Evolutionary conservation across 352 stramenopile genomes (phyloP), one percentile per base, ranked within the genome.

Genomic region (Phytopythium boreale): DNA sequence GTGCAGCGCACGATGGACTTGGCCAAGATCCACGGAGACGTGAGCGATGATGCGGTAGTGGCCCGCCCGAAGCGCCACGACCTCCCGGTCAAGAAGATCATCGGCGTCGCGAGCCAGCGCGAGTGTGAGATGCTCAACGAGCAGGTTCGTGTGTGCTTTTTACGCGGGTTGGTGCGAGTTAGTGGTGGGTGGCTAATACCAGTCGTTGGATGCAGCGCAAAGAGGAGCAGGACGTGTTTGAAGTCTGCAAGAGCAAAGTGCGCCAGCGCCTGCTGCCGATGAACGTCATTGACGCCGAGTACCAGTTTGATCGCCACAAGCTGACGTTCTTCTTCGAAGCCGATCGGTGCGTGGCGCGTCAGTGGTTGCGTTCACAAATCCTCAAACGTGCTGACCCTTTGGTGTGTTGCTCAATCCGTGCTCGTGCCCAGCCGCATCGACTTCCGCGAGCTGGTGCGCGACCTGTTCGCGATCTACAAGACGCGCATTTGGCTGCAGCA

Each of bases 391-490:
- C 43, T 50, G 43, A 50, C 43, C 6, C 20, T 22, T 27, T 9
- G 29, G 20, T 50, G 34, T 43, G 2, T 7, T 34, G 29, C 7
- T 3, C 29, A 14, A 39, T 22, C 4, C 8, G n/a, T 53, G 27
- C 37, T 63, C 2, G 24, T 57, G 17, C 26, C 41, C 44, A 95
- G 87, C 55, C 91, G 97, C 44, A 98, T 99, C 66, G 97, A 99
- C 77, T 99, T 99, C 75, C 88, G 97, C 55, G 97, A 99, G 66
- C 85, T 99, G 6, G 97, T 99, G 20, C 89, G 97, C 39, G 97
- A 99, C 66, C 78, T 99, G 61, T 99, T 99, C 82, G 97, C 93
- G 64, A 98, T 99, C 68, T 99, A 99, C 80, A 99, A 99, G 82
- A 99, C 96, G 52, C 85, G 97, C 63, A 99, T 99, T 65, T 99